phyloP scores from a whole-genome alignment of 2,329 filamentous ascomycete species.

The Fusarium beomiforme region DNA sequence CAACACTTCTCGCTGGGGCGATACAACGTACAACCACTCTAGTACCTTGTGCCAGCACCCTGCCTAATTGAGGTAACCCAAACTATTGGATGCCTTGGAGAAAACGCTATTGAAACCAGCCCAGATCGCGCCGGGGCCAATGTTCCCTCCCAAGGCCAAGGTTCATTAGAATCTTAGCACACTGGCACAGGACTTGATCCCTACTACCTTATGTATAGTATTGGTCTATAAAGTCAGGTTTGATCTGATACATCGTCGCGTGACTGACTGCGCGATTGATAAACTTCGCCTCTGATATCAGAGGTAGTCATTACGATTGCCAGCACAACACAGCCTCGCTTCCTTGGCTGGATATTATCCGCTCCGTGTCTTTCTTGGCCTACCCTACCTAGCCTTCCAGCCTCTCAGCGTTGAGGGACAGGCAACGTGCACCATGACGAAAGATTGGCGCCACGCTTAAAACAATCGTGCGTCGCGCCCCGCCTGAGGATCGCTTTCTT shows the following conservation, averaged over 20 bases:
- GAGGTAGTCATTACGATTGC: neutral
- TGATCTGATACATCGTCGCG: conserved; percentile 1
- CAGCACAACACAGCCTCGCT: conserved; percentile 15
- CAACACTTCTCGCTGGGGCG: conserved; percentile 4
- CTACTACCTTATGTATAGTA: too few relatives aligned
- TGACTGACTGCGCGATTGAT: conserved; percentile 14
- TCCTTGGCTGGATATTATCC: too few relatives aligned
- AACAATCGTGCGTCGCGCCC: conserved; percentile 17
- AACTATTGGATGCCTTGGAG: neutral
- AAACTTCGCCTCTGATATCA: conserved; percentile 10
- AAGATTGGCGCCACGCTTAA: conserved; percentile 31
- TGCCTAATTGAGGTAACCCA: conserved; percentile 33
- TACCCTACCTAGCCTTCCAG: neutral
- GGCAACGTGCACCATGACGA: conserved; percentile 39
- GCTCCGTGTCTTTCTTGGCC: conserved; percentile 12
- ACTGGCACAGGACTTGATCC: too few relatives aligned
- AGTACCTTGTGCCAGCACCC: conserved; percentile 4
- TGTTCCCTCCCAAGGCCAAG: conserved; percentile 2
- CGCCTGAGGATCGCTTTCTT: conserved; percentile 9
- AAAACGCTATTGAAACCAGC: conserved; percentile 23
- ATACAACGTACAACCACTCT: conserved; percentile 14
- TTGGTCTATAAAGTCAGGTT: neutral
- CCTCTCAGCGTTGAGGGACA: conserved; percentile 31
- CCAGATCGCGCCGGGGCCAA: conserved; percentile 27
- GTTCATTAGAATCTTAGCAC: neutral